These are phyloP conservation scores for Amanita fuliginea DNA, from an alignment of 768 basidiomycete genomes.

Conservation along the genomic window DNA sequence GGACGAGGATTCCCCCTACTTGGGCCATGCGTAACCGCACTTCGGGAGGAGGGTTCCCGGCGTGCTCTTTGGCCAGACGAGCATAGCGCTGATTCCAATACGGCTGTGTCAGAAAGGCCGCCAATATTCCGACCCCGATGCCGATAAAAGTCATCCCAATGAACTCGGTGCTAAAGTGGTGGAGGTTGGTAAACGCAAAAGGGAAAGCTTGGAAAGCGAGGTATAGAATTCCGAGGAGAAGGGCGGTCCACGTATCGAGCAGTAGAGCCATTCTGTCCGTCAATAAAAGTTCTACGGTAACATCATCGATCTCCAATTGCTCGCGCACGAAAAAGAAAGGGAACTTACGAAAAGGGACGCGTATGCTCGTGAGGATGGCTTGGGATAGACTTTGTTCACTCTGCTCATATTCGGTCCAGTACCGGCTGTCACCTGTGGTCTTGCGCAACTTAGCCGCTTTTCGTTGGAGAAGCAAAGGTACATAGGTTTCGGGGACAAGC, in stretches of 20 bases:
- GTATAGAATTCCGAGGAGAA: conserved; percentile 52
- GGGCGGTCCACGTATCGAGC: conserved; percentile 53
- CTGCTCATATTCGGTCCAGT: conserved; percentile 51
- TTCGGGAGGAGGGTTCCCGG: conserved; percentile 51
- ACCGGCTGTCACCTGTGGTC: conserved; percentile 38
- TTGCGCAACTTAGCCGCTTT: conserved; percentile 53
- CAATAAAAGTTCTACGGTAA: conserved; percentile 39
- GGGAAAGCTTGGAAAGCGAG: conserved; percentile 54
- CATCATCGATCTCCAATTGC: not conserved
- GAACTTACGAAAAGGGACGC: conserved; percentile 58
- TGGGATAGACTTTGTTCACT: conserved; percentile 28
- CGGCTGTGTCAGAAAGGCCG: conserved; percentile 42
- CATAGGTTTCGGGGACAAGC: conserved; percentile 67
- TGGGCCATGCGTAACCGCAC: conserved; percentile 54
- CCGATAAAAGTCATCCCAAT: conserved; percentile 52
- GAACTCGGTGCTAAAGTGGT: conserved; percentile 37
- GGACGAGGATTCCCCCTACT: conserved; percentile 55
- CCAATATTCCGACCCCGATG: conserved; percentile 44
- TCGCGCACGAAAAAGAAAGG: not conserved
- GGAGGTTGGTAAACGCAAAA: conserved; percentile 36
- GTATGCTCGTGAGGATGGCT: conserved; percentile 49
- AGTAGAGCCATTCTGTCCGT: conserved; percentile 71
- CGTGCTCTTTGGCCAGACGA: conserved; percentile 24
- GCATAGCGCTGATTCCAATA: conserved; percentile 38
- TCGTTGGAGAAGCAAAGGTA: conserved; percentile 43